These are phyloP conservation scores for Zygosaccharomyces lentus DNA, from an alignment of 805 yeast species.

Conservation along the genomic window DNA sequence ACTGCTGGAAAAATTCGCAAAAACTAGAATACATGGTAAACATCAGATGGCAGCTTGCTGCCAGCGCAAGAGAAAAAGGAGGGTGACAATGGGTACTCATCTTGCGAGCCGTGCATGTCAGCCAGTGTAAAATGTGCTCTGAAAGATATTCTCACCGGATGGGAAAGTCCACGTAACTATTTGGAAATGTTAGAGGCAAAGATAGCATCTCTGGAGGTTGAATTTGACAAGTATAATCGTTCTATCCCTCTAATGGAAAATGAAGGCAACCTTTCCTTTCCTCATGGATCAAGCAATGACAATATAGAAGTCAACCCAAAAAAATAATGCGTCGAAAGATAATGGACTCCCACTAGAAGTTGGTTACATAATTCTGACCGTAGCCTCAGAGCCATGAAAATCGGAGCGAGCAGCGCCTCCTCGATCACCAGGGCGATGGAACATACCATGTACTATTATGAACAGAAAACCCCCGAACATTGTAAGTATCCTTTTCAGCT, in stretches of 20 bases:
- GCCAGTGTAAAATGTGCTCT: conserved; percentile 44
- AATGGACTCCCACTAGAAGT: conserved; percentile 27
- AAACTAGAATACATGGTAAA: conserved; percentile 17
- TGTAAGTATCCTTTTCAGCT: too few relatives aligned
- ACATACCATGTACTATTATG: conserved; percentile 23
- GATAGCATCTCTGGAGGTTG: conserved; percentile 9
- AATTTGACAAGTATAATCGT: not conserved
- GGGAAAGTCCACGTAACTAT: conserved; percentile 46
- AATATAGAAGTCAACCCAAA: not conserved
- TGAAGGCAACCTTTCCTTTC: not conserved
- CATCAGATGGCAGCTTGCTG: conserved; percentile 48
- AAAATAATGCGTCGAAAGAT: conserved; percentile 8
- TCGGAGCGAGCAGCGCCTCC: conserved; percentile 34
- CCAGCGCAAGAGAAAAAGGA: conserved; percentile 45
- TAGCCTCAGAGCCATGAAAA: conserved; percentile 30
- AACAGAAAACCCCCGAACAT: conserved; percentile 1
- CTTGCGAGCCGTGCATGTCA: conserved; percentile 41
- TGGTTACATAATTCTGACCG: conserved; percentile 31
- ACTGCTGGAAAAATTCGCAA: conserved; percentile 7
- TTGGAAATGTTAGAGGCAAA: conserved; percentile 42
- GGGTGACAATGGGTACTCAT: conserved; percentile 50
- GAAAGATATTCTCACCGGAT: conserved; percentile 45
- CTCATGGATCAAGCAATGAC: not conserved
- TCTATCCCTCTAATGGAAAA: not conserved
- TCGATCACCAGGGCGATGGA: conserved; percentile 34